Base-by-base conservation (phyloP, 2,329 filamentous ascomycete genomes). In the Allantophomopsis lycopodina region DNA sequence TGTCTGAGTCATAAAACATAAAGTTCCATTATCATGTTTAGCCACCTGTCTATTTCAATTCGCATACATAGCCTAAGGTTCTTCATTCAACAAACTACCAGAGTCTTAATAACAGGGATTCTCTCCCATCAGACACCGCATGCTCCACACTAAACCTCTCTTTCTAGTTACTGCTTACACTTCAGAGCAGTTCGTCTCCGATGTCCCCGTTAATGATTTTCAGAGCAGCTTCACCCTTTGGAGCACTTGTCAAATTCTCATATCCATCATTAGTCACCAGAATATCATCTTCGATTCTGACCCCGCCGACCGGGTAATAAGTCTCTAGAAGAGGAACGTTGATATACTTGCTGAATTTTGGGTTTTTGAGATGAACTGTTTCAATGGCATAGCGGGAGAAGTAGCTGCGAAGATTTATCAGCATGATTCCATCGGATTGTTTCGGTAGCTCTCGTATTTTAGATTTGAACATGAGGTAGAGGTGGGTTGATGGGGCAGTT, bases 261-360 rank as follows among this genome's bases (percentile, higher is more conserved):
- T 76, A 77, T 0, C 88, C 87, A 17, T 73, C 65, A 44, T 80
- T 68, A 1, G 82, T 91, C 36, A 96, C 77, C 16, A 91, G 66
- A 32, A 96, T 71, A 56, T 89, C 84, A 54, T 96, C 87, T 62
- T 98, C 91, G 44, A 96, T 93, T 36, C 91, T 73, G 18, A 94
- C 86, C 28, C 91, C 91, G 13, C 89, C 91, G 1, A 96, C 79
- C 18, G 62, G 64, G 65, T 83, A 89, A 57, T 82, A 89, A 45
- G 63, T 64, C 44, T 78, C 74, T 37, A 91, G 60, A 5, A 79
- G 69, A 5, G 67, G 64, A 47, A 64, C 62, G 58, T 88, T 70
- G 51, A 91, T 79, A 50, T 73, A 83, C 42, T 68, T 66, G 32
- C 67, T 64, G 54, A 81, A 76, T 41, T 64, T 61, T 2, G 67